phyloP scores from a whole-genome alignment of 352 stramenopile genomes.

The Globisporangium mamillatum region DNA sequence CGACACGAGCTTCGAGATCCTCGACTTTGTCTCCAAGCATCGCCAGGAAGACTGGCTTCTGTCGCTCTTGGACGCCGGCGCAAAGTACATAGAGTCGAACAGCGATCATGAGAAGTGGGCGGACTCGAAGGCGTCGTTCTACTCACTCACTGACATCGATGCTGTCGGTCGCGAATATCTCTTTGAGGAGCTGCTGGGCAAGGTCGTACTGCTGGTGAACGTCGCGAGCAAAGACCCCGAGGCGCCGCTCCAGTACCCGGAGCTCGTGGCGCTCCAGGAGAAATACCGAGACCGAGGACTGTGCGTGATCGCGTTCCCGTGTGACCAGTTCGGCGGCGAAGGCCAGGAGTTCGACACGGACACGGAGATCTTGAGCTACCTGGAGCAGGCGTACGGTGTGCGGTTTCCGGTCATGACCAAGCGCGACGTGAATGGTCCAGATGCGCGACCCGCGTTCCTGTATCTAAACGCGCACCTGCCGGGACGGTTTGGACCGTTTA shows the following conservation, averaged over 20 bases:
- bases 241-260: slow-evolving; percentile 70
- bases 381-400: slow-evolving; percentile 22
- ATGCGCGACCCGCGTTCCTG: slow-evolving; percentile 59
- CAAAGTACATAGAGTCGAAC: slow-evolving; percentile 15
- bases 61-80: slow-evolving; percentile 17
- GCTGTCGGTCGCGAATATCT: slow-evolving; percentile 13
- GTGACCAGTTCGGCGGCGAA: slow-evolving; percentile 73
- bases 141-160: slow-evolving; percentile 14
- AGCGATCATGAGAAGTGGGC: slow-evolving; percentile 5
- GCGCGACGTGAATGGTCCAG: slow-evolving; percentile 67
- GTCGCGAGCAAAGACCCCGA: slow-evolving; percentile 75
- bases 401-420: slow-evolving; percentile 48
- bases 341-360: slow-evolving; percentile 47
- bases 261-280: slow-evolving; percentile 55
- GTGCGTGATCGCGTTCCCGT: slow-evolving; percentile 66
- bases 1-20: slow-evolving; percentile 9
- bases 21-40: slow-evolving; percentile 18
- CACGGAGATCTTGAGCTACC: slow-evolving; percentile 32
- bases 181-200: slow-evolving; percentile 26
- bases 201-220: slow-evolving; percentile 74
- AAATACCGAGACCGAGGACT: slow-evolving; percentile 46
- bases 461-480: slow-evolving; percentile 57
- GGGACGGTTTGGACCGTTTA: slow-evolving; percentile 29
- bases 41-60: slow-evolving; percentile 20
- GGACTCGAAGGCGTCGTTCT: slow-evolving; percentile 15